These are phyloP conservation scores for Apiotrichum mycotoxinovorans DNA, from an alignment of 1,284 basidiomycete species.

Conservation along the genomic window DNA sequence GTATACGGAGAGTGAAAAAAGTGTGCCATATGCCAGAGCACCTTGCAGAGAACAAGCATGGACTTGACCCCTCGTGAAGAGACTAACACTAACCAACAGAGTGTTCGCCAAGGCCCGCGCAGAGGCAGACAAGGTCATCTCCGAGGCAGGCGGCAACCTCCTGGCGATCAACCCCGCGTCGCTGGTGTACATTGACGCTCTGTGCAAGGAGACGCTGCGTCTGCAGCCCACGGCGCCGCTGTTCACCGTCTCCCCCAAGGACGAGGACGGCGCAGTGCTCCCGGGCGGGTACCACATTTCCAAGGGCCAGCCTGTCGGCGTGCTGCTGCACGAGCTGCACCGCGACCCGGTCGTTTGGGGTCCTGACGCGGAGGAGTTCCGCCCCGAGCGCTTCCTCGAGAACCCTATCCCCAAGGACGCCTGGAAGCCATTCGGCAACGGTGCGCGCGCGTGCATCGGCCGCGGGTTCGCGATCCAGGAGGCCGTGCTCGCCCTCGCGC, in stretches of 20 bases:
- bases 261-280: slow-evolving; percentile 11
- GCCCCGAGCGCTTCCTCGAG: slow-evolving; percentile 55
- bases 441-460: slow-evolving; percentile 41
- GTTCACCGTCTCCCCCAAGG: slow-evolving; percentile 10
- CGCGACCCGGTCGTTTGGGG: slow-evolving; percentile 56
- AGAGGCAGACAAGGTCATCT: slow-evolving; percentile 56
- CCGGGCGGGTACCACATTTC: slow-evolving; percentile 48
- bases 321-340: slow-evolving; percentile 49
- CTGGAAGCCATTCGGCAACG: slow-evolving; percentile 45
- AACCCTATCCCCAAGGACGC: slow-evolving; percentile 47
- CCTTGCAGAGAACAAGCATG: too few relatives aligned
- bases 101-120: slow-evolving; percentile 55
- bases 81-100: neutral
- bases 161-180: slow-evolving; percentile 31
- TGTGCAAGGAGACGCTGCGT: slow-evolving; percentile 55
- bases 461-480: slow-evolving; percentile 57
- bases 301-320: slow-evolving; percentile 41
- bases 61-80: too few relatives aligned
- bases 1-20: too few relatives aligned
- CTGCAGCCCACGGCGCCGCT: slow-evolving; percentile 52
- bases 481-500: slow-evolving; percentile 51
- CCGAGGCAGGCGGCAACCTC: slow-evolving; percentile 18
- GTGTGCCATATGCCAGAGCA: too few relatives aligned
- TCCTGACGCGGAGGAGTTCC: slow-evolving; percentile 47
- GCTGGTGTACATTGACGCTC: slow-evolving; percentile 56